These are phyloP conservation scores for Mycena venus DNA, from an alignment of 768 basidiomycete genomes.

Conservation along the genomic window DNA sequence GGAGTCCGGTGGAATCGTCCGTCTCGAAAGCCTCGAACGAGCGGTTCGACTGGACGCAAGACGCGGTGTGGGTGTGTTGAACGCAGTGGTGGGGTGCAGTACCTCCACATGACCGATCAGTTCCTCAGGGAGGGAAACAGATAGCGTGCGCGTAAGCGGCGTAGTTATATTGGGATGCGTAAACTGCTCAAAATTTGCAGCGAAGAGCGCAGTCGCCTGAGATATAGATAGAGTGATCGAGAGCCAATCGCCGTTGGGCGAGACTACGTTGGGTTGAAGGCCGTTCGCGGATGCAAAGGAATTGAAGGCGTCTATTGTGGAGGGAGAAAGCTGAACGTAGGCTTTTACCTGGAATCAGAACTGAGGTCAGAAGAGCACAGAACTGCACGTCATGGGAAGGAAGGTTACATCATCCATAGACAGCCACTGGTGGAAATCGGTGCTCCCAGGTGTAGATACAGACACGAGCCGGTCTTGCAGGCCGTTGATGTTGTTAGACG, in stretches of 20 bases:
- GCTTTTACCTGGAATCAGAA: constrained; percentile 39
- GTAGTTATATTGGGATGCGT: constrained; percentile 36
- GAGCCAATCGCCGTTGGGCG: constrained; percentile 45
- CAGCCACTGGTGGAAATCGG: constrained; percentile 52
- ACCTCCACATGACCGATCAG: constrained; percentile 41
- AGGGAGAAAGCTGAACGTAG: constrained; percentile 41
- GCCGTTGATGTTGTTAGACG: constrained; percentile 48
- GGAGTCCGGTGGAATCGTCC: constrained; percentile 35
- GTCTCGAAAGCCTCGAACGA: constrained; percentile 12
- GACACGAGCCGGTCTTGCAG: constrained; percentile 51
- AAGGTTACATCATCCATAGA: constrained; percentile 48
- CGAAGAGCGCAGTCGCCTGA: constrained; percentile 43
- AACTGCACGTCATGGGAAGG: neutral
- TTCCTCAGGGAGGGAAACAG: constrained; percentile 41
- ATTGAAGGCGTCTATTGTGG: constrained; percentile 39
- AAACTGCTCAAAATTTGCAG: constrained; percentile 42
- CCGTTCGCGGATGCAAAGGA: constrained; percentile 35
- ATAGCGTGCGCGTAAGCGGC: constrained; percentile 41
- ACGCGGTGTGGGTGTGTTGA: constrained; percentile 34
- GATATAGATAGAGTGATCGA: constrained; percentile 39
- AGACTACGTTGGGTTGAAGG: constrained; percentile 34
- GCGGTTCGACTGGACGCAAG: constrained; percentile 25
- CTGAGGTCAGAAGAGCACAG: neutral
- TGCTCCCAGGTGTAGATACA: constrained; percentile 53
- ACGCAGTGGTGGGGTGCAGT: constrained; percentile 47